Base-by-base conservation (phyloP, 2,329 filamentous ascomycete genomes). In the Alternaria viburni region DNA sequence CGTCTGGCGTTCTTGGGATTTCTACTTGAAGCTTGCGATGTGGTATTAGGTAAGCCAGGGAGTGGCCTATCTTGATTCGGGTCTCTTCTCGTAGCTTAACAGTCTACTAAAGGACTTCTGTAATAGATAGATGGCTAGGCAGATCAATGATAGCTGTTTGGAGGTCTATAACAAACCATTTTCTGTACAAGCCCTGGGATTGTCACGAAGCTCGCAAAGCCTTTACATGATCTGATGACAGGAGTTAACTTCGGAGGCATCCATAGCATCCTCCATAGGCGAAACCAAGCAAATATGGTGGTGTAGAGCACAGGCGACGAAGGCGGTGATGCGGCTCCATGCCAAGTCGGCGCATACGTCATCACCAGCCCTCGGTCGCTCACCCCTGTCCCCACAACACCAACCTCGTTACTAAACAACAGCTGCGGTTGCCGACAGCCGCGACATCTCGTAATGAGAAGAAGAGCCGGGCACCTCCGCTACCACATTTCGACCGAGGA, bases 291-390 rank as follows among this genome's bases (percentile, higher is more conserved):
- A 41, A 17, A 15, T 15, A 28, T 51, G 1, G 11, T 36, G 3
- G 11, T 36, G 28, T 30, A n/a, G 12, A 32, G 17, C 4, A 1
- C 8, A 23, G 0, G 28, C 19, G 19, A 36, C 9, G n/a, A 30
- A 51, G 47, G 19, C 50, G 50, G 50, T 52, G 23, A 61, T 36
- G 26, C n/a, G 12, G 43, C 57, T 55, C 50, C 26, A 61, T 54
- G 65, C 65, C 63, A 68, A 66, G 63, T 15, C 61, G 49, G 46
- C 25, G 64, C 43, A 15, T 62, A 68, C 68, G 68, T 70, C 68
- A 69, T 64, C 54, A 46, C 26, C 21, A 59, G 25, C 45, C 43
- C 15, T 41, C 26, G 57, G 66, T 70, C 68, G 67, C 47, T 54
- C 56, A 62, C 59, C 41, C 36, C 52, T 50, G 36, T 41, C 32